A percentile compares a stretch with the other conserved stretches of the same genome.
phyloP scores from a whole-genome alignment of 2,329 filamentous ascomycete species.

The Dichotomopilus funicola region DNA sequence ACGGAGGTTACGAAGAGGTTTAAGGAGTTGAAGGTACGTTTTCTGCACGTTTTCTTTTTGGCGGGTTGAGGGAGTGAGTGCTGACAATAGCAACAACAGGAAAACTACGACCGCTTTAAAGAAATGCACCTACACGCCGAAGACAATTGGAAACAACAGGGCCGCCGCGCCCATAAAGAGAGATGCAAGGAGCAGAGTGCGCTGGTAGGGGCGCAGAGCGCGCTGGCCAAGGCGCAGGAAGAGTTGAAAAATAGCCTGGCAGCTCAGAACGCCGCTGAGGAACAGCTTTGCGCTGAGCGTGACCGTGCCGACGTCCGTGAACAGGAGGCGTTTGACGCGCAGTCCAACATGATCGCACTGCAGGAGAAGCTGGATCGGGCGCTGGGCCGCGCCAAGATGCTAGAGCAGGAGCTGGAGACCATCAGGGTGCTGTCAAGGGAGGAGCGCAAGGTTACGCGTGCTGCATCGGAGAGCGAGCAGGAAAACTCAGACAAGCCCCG shows the following conservation, averaged over 20 bases:
- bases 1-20: constrained; percentile 59
- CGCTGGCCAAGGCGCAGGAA: constrained; percentile 64
- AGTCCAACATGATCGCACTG: constrained; percentile 57
- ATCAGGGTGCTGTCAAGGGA: constrained; percentile 66
- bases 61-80: no score
- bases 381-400: constrained; percentile 54
- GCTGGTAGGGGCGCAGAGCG: constrained; percentile 63
- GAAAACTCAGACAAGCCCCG: constrained; percentile 55
- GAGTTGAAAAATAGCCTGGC: constrained; percentile 59
- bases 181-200: constrained; percentile 67
- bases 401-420: constrained; percentile 69
- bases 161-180: constrained; percentile 62
- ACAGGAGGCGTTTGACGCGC: constrained; percentile 62
- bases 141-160: constrained; percentile 67
- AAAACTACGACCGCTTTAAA: constrained; percentile 63
- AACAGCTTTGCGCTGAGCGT: constrained; percentile 57
- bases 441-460: constrained; percentile 61
- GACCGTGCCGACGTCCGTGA: constrained; percentile 55
- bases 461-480: constrained; percentile 54
- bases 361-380: constrained; percentile 62
- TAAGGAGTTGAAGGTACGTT: constrained; percentile 61
- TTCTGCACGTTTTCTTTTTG: not conserved
- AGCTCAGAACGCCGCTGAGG: constrained; percentile 49
- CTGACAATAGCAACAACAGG: constrained; percentile 38
- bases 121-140: constrained; percentile 62